phyloP scores from a whole-genome alignment of 495 filamentous ascomycete species.

The Friedmanniomyces endolithicus region DNA sequence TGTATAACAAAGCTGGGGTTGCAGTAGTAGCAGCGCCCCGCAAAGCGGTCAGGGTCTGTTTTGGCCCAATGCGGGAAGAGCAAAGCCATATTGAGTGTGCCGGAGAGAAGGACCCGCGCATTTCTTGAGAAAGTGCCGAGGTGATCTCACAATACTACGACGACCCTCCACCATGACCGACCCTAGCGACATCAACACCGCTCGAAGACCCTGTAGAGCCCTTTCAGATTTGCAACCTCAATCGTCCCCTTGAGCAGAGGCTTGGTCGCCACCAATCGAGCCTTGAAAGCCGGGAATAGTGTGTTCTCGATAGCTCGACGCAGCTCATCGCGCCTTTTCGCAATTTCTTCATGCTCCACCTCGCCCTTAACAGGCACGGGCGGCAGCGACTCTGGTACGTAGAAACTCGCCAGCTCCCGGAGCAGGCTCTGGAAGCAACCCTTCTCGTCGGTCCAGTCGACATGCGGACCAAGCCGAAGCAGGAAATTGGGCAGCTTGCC shows the following conservation, averaged over 20 bases:
- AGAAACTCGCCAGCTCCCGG: slow-evolving; percentile 78
- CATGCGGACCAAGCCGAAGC: slow-evolving; percentile 73
- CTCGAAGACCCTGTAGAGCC: slow-evolving; percentile 95
- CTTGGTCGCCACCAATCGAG: slow-evolving; percentile 71
- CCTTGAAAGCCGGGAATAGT: slow-evolving; percentile 72
- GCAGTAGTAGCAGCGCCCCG: background rate
- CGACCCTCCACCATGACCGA: too few species aligned
- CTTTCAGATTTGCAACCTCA: slow-evolving; percentile 89
- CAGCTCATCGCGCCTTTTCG: slow-evolving; percentile 44
- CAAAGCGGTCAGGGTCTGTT: background rate
- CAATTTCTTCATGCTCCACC: slow-evolving; percentile 37
- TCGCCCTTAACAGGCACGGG: slow-evolving; percentile 33
- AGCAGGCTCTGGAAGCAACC: slow-evolving; percentile 78
- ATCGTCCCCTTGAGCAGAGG: slow-evolving; percentile 64
- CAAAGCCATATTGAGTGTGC: too few species aligned
- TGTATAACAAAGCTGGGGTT: too few species aligned
- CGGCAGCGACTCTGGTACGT: slow-evolving; percentile 77
- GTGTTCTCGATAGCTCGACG: slow-evolving; percentile 53
- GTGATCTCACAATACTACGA: background rate
- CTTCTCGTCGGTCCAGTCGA: slow-evolving; percentile 77
- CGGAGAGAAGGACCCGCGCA: too few species aligned
- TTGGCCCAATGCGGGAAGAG: background rate
- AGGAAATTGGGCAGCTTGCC: slow-evolving; percentile 84
- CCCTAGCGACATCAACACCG: slow-evolving; percentile 48
- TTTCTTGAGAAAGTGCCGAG: too few species aligned